phyloP scores from a whole-genome alignment of 1,284 basidiomycete species.

The Sparassis latifolia region DNA sequence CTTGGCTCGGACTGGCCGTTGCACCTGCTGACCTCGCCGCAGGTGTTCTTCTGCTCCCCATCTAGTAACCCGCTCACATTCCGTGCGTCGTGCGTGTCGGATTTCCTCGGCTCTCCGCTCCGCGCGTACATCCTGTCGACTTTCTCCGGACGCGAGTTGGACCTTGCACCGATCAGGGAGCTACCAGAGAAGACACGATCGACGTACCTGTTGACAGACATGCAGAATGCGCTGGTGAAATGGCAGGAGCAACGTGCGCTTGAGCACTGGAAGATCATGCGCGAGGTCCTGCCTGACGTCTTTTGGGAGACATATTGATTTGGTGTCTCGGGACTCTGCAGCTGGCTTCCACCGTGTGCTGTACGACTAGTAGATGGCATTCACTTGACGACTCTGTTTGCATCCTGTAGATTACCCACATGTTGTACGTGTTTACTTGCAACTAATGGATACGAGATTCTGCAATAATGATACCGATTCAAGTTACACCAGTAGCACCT shows the following conservation, averaged over 20 bases:
- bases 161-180: conserved; percentile 41
- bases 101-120: conserved; percentile 63
- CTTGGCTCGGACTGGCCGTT: conserved; percentile 1
- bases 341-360: not conserved
- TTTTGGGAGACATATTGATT: conserved; percentile 58
- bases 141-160: conserved; percentile 45
- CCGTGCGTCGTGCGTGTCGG: conserved; percentile 45
- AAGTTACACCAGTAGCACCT: too few species aligned
- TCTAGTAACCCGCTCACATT: conserved; percentile 55
- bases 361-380: too few species aligned
- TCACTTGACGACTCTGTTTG: too few species aligned
- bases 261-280: conserved; percentile 74
- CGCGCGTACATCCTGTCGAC: conserved; percentile 43
- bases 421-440: too few species aligned
- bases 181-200: conserved; percentile 30
- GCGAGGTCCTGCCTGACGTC: conserved; percentile 46
- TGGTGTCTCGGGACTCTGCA: not conserved
- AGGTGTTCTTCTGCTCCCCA: conserved; percentile 79
- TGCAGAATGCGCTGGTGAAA: conserved; percentile 49
- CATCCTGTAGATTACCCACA: too few species aligned
- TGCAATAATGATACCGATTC: too few species aligned
- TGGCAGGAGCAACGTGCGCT: conserved; percentile 56
- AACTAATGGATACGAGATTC: too few species aligned
- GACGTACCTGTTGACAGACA: conserved; percentile 51
- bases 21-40: conserved; percentile 2